Base-by-base conservation (phyloP, 352 stramenopile species). In the Globisporangium cylindrosporum region DNA sequence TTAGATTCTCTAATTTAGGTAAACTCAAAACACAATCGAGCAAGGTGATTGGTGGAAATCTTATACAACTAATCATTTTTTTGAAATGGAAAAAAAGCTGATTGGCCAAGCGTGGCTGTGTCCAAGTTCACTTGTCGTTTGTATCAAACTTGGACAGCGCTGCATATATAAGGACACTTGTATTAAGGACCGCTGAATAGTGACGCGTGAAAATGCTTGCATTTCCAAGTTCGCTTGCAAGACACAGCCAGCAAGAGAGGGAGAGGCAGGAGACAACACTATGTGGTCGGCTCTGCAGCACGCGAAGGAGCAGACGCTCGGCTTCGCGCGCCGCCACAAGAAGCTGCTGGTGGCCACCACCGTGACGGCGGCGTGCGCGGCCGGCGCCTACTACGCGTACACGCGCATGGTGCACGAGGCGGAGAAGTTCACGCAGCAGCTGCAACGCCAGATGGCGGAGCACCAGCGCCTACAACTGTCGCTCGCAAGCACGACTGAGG, bases 281-380 rank as follows among this genome's bases (percentile, higher is more conserved):
- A 92, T 94, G 84, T 94, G 86, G 86, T 91, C 84, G 71, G 74
- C 81, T 24, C 59, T 92, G 63, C 74, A 82, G 66, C 80, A 90
- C 67, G 82, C 74, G 41, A 76, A 78, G 66, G 67, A 73, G 68
- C 68, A 76, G 57, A 73, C 80, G 63, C 81, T 82, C 66, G 76
- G 84, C 70, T 93, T 94, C 69, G 81, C 74, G 46, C 78, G 77
- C 58, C 79, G 86, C 22, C 86, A 94, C 74, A 86, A 86, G 76
- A 84, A 78, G 69, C 71, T 89, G 34, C 61, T 94, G 63, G 60
- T 90, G 14, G 79, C 69, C 18, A 76, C 81, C 29, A 72, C 73
- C 20, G 81, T 93, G 27, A 71, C 80, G 6, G 71, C 76, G 4
- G 75, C 75, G 32, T 91, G 81, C 67, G 78, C 73, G 5, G 81